Evolutionary conservation across 805 yeast genomes (phyloP).

Genomic region (Saccharomyces jurei): DNA sequence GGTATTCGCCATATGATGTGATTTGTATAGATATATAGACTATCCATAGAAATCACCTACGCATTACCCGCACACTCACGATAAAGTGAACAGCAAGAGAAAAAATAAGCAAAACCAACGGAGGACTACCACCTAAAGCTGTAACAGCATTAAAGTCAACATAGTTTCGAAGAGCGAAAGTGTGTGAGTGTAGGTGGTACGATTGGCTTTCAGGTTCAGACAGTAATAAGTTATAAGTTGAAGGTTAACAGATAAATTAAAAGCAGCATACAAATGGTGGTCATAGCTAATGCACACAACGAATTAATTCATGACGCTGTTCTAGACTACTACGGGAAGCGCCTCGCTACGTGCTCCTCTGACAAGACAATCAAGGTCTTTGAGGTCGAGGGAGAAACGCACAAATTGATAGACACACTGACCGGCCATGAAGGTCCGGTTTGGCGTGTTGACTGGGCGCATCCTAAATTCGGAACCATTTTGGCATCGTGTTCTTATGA

Average conservation of each 20-base stretch:
- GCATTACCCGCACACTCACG: neutral
- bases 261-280: constrained; percentile 21
- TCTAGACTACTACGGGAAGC: constrained; percentile 90
- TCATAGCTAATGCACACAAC: constrained; percentile 84
- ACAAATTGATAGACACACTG: constrained; percentile 74
- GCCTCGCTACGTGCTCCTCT: constrained; percentile 92
- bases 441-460: constrained; percentile 99
- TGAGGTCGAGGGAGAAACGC: constrained; percentile 80
- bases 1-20: constrained; percentile 21
- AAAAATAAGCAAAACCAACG: neutral
- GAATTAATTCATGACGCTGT: constrained; percentile 95
- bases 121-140: neutral
- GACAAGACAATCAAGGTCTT: constrained; percentile 93
- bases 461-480: constrained; percentile 93
- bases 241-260: neutral
- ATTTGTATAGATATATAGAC: constrained; percentile 1
- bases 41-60: neutral
- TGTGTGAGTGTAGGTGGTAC: neutral
- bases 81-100: neutral
- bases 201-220: neutral
- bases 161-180: neutral
- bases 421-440: constrained; percentile 96
- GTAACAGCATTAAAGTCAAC: neutral
- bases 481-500: constrained; percentile 93
- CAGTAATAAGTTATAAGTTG: neutral